Evolutionary conservation across 106 monocot genomes (phyloP).

Genomic region (Phalaenopsis equestris): DNA sequence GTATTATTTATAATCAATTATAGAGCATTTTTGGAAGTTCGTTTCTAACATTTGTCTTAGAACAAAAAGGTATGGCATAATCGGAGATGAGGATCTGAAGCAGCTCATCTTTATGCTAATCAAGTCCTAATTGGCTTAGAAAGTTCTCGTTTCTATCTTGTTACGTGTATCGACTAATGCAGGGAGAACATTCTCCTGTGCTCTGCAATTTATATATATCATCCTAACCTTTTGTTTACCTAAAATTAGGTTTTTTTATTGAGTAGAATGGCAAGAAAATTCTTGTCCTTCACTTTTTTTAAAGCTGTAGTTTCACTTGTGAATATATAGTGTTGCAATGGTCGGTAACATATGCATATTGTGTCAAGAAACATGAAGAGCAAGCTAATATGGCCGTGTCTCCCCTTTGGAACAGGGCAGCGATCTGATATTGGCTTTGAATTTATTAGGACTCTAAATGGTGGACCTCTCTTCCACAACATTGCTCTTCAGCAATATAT

Average conservation of each 20-base stretch:
- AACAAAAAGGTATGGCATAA: too few species aligned
- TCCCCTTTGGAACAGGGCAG: slow-evolving; percentile 28
- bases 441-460: slow-evolving; percentile 42
- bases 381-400: background rate
- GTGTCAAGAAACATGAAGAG: background rate
- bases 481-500: slow-evolving; percentile 90
- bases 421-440: slow-evolving; percentile 45
- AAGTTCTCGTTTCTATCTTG: background rate
- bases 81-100: too few species aligned
- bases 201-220: background rate
- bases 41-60: too few species aligned
- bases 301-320: too few species aligned
- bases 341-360: background rate
- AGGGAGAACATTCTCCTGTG: background rate
- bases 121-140: background rate
- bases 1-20: too few species aligned
- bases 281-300: too few species aligned
- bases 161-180: background rate
- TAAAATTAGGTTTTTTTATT: background rate
- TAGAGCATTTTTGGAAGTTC: too few species aligned
- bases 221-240: background rate
- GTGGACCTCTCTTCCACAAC: slow-evolving; percentile 71
- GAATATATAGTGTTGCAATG: too few species aligned
- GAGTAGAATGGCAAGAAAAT: background rate
- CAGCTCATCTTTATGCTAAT: background rate